Evolutionary conservation across 2,329 filamentous ascomycete genomes (phyloP).

Genomic region (Westerdykella sp.): DNA sequence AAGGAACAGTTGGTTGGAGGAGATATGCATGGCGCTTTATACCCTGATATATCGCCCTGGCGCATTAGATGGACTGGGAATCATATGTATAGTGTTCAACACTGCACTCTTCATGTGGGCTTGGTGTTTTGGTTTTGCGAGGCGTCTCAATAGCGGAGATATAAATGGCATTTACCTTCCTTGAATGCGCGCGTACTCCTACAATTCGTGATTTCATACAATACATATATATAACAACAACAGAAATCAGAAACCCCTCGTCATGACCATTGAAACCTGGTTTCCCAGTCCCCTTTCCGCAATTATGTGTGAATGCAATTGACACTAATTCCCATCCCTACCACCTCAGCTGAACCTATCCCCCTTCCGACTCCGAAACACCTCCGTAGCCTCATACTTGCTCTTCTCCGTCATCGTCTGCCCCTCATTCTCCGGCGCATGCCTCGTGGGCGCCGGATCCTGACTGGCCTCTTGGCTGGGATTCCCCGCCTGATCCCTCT

Average conservation of each 20-base stretch:
- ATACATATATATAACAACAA: no score
- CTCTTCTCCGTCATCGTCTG: constrained; percentile 68
- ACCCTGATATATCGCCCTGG: constrained; percentile 29
- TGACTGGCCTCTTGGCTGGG: constrained; percentile 66
- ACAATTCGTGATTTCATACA: no score
- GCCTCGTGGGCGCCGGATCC: constrained; percentile 81
- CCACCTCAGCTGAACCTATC: constrained; percentile 60
- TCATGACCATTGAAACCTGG: no score
- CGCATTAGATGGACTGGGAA: constrained; percentile 5
- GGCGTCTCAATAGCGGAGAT: no score
- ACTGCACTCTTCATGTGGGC: neutral
- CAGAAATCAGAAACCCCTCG: no score
- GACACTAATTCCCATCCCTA: neutral
- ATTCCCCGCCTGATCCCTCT: constrained; percentile 34
- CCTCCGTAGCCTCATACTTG: constrained; percentile 77
- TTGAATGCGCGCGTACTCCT: no score
- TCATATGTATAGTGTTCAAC: neutral
- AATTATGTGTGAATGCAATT: no score
- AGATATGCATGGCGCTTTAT: constrained; percentile 20
- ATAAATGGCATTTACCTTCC: no score
- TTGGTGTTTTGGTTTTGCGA: no score
- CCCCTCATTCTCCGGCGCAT: constrained; percentile 66
- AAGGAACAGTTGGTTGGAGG: constrained; percentile 1
- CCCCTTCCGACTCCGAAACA: constrained; percentile 73
- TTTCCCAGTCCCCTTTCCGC: no score